Evolutionary conservation across 129 eudicot genomes (phyloP).

Genomic region (Flaveria linearis): DNA sequence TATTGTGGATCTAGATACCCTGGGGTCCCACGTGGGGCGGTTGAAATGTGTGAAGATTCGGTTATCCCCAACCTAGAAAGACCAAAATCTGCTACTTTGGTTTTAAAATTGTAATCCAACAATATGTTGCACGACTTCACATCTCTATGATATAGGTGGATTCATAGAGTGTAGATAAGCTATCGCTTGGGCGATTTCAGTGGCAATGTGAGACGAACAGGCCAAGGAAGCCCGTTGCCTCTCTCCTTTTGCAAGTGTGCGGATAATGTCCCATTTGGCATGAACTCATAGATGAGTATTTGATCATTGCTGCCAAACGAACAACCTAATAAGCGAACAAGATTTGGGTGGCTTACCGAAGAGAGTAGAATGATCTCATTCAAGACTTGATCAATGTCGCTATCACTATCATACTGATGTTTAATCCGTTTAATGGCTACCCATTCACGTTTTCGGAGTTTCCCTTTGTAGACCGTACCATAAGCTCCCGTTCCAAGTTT

Average conservation of each 20-base stretch:
- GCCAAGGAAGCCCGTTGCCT: constrained; percentile 61
- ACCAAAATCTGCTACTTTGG: constrained; percentile 83
- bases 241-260: constrained; percentile 59
- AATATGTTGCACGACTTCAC: constrained; percentile 67
- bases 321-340: constrained; percentile 67
- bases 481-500: constrained; percentile 73
- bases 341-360: constrained; percentile 69
- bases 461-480: constrained; percentile 66
- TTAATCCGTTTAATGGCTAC: constrained; percentile 67
- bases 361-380: constrained; percentile 73
- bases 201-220: constrained; percentile 59
- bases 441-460: constrained; percentile 52
- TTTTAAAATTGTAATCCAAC: constrained; percentile 52
- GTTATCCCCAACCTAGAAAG: constrained; percentile 64
- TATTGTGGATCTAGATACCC: constrained; percentile 87
- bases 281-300: constrained; percentile 62
- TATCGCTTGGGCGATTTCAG: constrained; percentile 67
- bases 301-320: constrained; percentile 60
- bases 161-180: constrained; percentile 60
- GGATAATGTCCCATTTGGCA: constrained; percentile 74
- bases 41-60: constrained; percentile 64
- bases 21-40: constrained; percentile 85
- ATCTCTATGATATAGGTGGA: constrained; percentile 77
- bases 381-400: constrained; percentile 52
- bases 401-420: constrained; percentile 45